Percentiles rank a stretch among this genome's conserved stretches.
Conservation (phyloP, 371 early-diverging fungal genomes). For the Mucor plumbeus region DNA sequence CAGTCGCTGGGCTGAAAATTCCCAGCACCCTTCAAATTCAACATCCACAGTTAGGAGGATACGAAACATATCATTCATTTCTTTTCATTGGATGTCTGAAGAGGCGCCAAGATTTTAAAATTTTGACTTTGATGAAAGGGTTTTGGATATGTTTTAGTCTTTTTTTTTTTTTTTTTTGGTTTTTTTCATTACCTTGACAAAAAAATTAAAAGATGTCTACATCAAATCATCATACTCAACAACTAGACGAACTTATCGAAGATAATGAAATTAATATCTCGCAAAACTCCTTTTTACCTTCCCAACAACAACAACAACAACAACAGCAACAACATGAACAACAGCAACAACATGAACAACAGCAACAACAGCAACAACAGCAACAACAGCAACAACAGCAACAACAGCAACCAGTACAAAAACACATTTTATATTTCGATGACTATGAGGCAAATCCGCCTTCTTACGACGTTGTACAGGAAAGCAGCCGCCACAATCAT, state of each 20-base stretch:
- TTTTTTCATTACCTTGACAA: background rate
- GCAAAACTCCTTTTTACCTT: background rate
- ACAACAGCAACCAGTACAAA: background rate
- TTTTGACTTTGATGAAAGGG: background rate
- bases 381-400: background rate
- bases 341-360: too few species aligned
- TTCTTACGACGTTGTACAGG: background rate
- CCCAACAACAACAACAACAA: background rate
- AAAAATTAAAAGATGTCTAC: background rate
- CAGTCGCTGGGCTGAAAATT: background rate
- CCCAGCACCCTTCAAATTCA: background rate
- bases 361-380: background rate
- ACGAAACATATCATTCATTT: background rate
- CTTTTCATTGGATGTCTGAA: background rate
- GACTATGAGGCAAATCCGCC: background rate
- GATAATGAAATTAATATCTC: background rate
- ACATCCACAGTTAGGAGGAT: background rate
- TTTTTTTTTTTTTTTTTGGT: background rate
- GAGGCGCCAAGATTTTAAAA: background rate
- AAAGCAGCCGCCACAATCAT: background rate
- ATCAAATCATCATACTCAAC: background rate
- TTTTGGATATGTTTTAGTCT: background rate
- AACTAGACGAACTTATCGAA: background rate
- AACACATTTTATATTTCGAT: slow-evolving; percentile 1
- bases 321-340: background rate